Conservation (phyloP, 2,329 filamentous ascomycete species). For the Immersiporthe knoxdaviesiana region DNA sequence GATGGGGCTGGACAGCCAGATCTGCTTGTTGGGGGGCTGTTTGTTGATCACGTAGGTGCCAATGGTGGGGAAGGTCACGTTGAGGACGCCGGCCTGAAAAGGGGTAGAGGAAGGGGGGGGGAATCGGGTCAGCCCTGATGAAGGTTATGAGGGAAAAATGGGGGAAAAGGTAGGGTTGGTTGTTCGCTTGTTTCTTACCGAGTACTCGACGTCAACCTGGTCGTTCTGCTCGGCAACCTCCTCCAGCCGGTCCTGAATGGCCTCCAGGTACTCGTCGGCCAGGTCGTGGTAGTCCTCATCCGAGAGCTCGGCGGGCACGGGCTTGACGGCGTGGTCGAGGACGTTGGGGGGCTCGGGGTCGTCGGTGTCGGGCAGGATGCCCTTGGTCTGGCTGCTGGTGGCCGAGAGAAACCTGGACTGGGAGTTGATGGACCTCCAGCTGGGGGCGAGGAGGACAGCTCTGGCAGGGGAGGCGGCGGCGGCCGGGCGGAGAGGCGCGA, state of each 20-base stretch:
- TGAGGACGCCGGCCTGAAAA: conserved; percentile 80
- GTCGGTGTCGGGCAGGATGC: conserved; percentile 63
- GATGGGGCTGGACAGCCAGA: conserved; percentile 92
- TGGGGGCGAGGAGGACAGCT: background rate
- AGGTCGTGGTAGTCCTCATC: conserved; percentile 75
- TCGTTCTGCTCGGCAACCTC: conserved; percentile 71
- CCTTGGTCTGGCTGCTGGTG: conserved; percentile 44
- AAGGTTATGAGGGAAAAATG: background rate
- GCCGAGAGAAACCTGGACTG: conserved; percentile 37
- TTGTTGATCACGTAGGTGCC: conserved; percentile 97
- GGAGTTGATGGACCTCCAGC: background rate
- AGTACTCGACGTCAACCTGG: conserved; percentile 86
- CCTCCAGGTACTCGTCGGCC: conserved; percentile 74
- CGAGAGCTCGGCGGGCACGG: conserved; percentile 63
- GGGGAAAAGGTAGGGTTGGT: no score
- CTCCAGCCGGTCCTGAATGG: conserved; percentile 65
- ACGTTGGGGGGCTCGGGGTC: conserved; percentile 54
- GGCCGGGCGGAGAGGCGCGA: conserved; percentile 19
- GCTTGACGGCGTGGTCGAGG: conserved; percentile 36
- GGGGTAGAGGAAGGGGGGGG: conserved; percentile 1
- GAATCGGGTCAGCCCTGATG: background rate
- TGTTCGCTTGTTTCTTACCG: conserved; percentile 58
- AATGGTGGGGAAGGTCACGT: conserved; percentile 67
- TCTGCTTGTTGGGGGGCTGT: conserved; percentile 95
- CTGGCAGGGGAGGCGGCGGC: background rate